A percentile compares a stretch with the other conserved stretches of the same genome.
phyloP scores from a whole-genome alignment of 2,329 filamentous ascomycete genomes.

The Huntiella abstrusa region DNA sequence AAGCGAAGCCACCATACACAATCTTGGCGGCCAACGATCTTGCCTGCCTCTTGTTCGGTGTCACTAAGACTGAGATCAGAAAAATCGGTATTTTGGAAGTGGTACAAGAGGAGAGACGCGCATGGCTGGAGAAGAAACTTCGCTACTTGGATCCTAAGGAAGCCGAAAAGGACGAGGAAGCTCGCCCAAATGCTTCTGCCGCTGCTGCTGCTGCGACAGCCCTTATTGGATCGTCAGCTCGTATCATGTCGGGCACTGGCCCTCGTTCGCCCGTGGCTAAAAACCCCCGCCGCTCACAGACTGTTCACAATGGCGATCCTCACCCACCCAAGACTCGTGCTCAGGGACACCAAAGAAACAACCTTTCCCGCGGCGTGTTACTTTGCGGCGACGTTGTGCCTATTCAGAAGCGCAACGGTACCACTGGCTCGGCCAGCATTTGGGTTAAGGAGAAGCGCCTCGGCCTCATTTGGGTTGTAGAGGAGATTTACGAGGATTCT shows the following conservation, averaged over 20 bases:
- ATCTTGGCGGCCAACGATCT: slow-evolving; percentile 92
- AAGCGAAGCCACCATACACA: slow-evolving; percentile 76
- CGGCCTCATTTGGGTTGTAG: slow-evolving; percentile 90
- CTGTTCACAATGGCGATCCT: slow-evolving; percentile 37
- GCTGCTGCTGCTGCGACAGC: slow-evolving; percentile 26
- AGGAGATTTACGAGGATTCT: slow-evolving; percentile 92
- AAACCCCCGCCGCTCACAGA: slow-evolving; percentile 40
- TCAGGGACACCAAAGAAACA: slow-evolving; percentile 44
- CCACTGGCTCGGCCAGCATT: slow-evolving; percentile 77
- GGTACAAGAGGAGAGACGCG: slow-evolving; percentile 70
- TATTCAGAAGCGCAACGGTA: slow-evolving; percentile 87
- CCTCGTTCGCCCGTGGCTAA: slow-evolving; percentile 23
- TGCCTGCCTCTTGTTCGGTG: slow-evolving; percentile 68
- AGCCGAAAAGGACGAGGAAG: slow-evolving; percentile 21
- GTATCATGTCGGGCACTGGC: slow-evolving; percentile 67
- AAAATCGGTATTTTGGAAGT: slow-evolving; percentile 92
- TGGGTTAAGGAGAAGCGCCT: slow-evolving; percentile 98
- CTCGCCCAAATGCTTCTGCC: slow-evolving; percentile 18
- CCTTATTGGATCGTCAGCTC: slow-evolving; percentile 63
- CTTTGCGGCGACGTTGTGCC: slow-evolving; percentile 96
- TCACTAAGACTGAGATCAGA: slow-evolving; percentile 35
- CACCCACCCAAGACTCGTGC: slow-evolving; percentile 35
- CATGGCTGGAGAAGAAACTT: slow-evolving; percentile 79
- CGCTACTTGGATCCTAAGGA: slow-evolving; percentile 37
- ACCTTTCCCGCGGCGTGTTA: slow-evolving; percentile 70